phyloP scores from a whole-genome alignment of 805 yeast genomes.

The Nakazawaea wyomingensis region DNA sequence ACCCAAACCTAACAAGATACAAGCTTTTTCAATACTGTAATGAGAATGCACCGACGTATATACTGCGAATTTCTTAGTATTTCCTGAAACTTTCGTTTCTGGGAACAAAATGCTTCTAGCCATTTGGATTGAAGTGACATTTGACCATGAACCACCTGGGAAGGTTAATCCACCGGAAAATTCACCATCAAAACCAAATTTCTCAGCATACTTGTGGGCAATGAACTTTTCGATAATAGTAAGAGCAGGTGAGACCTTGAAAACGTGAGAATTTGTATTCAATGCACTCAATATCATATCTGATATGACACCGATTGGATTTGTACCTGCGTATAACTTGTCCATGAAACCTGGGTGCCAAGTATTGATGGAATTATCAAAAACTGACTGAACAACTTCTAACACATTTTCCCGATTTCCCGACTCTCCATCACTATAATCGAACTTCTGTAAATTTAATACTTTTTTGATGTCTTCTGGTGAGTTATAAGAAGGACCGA shows the following conservation, averaged over 20 bases:
- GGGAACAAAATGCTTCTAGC: slow-evolving; percentile 68
- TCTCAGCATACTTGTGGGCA: slow-evolving; percentile 58
- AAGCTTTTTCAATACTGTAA: slow-evolving; percentile 78
- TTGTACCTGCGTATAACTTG: slow-evolving; percentile 79
- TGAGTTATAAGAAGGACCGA: slow-evolving; percentile 45
- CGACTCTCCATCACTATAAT: slow-evolving; percentile 30
- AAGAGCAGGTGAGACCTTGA: slow-evolving; percentile 77
- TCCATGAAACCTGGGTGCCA: slow-evolving; percentile 88
- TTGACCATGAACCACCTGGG: slow-evolving; percentile 86
- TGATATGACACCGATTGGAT: slow-evolving; percentile 75
- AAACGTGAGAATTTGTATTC: slow-evolving; percentile 83
- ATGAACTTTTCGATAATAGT: slow-evolving; percentile 70
- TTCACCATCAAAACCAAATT: slow-evolving; percentile 52
- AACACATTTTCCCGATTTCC: slow-evolving; percentile 34
- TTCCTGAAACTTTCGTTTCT: slow-evolving; percentile 62
- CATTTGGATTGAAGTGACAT: slow-evolving; percentile 70
- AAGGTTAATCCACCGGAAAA: slow-evolving; percentile 79
- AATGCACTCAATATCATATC: slow-evolving; percentile 64
- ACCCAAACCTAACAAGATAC: slow-evolving; percentile 72
- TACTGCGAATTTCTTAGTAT: slow-evolving; percentile 55
- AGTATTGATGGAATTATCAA: slow-evolving; percentile 69
- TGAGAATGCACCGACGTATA: slow-evolving; percentile 71
- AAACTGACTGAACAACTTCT: slow-evolving; percentile 46
- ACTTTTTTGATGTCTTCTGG: slow-evolving; percentile 42
- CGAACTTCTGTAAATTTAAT: slow-evolving; percentile 26